Evolutionary conservation across 352 stramenopile species (phyloP), one percentile per base, ranked within the genome.

Genomic region (Pythium diclinum): DNA sequence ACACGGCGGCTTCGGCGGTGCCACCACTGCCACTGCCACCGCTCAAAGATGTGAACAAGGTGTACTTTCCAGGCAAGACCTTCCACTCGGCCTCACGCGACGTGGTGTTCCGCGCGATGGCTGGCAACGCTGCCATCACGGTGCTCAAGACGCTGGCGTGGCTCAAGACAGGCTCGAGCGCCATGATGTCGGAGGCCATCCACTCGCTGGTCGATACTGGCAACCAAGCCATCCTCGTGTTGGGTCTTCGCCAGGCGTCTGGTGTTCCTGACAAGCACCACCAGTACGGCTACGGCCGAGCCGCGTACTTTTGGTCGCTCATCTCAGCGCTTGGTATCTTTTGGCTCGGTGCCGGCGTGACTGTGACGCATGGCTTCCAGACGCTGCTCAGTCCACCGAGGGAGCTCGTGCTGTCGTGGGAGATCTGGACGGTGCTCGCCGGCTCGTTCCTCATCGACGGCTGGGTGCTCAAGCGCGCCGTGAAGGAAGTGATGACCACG

Each of bases 271-370:
- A 99, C 71, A 94, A 94, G 65, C 85, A 88, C 38, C 96, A 99
- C 75, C 97, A 98, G 61, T 99, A 99, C 73, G 97, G 96, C 48
- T 99, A 99, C 75, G 97, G 96, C 33, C 97, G 97, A 62, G 92
- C 87, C 8, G 91, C 98, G 51, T 99, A 99, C 84, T 99, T 99
- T 76, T 99, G 97, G 97, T 97, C 94, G 64, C 83, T 99, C 23
- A 97, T 99, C 21, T 98, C 89, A 9, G 97, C 97, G 48, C 76
- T 99, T n/a, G 96, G 96, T 11, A 99, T 98, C 34, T 99, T 99
- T 61, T 99, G 97, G 85, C 76, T 98, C 33, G 97, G 97, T 33
- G 95, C 95, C 11, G 97, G 96, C 48, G 90, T 99, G 19, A 98
- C 91, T 38, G 90, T 99, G 73, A 95, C 91, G 2, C 92, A 99